Conservation (phyloP, 106 monocot species). For the Dendrobium officinale region DNA sequence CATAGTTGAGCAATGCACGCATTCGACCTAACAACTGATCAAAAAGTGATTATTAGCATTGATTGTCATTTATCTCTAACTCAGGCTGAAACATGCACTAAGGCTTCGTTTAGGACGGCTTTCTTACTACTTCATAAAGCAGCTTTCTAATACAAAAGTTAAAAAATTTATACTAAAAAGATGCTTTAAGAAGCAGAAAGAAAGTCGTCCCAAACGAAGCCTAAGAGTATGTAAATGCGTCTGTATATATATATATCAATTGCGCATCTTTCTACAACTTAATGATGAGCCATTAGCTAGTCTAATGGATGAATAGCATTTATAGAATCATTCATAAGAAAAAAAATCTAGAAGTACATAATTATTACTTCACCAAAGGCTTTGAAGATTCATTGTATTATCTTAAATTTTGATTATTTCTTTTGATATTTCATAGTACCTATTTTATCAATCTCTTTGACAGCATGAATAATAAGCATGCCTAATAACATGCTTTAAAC, state of each 20-base stretch:
- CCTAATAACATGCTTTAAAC: neutral
- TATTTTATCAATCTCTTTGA: neutral
- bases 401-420: neutral
- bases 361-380: neutral
- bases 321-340: neutral
- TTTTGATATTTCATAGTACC: neutral
- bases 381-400: neutral
- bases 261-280: neutral
- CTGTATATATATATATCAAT: neutral
- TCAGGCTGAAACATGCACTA: neutral
- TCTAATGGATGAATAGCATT: neutral
- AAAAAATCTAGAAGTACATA: neutral
- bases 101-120: no score
- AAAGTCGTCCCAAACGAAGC: neutral
- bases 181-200: no score
- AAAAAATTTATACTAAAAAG: no score
- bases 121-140: no score
- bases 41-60: slow-evolving; percentile 7
- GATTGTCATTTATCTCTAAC: neutral
- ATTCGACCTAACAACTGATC: slow-evolving; percentile 75
- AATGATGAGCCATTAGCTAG: neutral
- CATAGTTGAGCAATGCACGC: slow-evolving; percentile 65
- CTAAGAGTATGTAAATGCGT: neutral
- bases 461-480: neutral
- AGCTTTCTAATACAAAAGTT: no score